phyloP scores from a whole-genome alignment of 257 asterid genomes.

The Cordia subcordata region DNA sequence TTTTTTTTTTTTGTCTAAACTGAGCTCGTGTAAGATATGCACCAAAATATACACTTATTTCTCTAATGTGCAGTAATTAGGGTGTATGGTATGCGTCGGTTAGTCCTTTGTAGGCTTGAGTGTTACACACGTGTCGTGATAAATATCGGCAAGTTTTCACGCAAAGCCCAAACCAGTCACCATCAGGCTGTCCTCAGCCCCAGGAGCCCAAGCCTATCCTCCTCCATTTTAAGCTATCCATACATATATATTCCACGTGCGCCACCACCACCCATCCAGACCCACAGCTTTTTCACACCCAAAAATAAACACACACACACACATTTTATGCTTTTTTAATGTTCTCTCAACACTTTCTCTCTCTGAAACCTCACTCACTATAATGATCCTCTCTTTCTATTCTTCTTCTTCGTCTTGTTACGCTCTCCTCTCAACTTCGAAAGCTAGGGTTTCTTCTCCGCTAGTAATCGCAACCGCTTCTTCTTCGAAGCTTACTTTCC shows the following conservation, averaged over 20 bases:
- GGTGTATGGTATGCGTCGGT: too few species aligned
- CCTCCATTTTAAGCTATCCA: too few species aligned
- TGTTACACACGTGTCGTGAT: too few species aligned
- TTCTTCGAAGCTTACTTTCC: slow-evolving; percentile 20
- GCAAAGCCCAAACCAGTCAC: too few species aligned
- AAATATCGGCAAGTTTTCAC: not conserved
- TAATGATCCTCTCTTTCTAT: slow-evolving; percentile 12
- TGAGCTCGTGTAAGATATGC: too few species aligned
- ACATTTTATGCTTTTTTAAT: slow-evolving; percentile 22
- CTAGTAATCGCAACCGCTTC: not conserved
- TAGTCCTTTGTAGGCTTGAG: too few species aligned
- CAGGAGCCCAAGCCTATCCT: too few species aligned
- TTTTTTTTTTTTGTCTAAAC: too few species aligned
- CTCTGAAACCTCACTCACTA: slow-evolving; percentile 4
- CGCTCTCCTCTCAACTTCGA: slow-evolving; percentile 23
- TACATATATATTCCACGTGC: slow-evolving; percentile 15
- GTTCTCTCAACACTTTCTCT: not conserved
- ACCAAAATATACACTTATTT: too few species aligned
- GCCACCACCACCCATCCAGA: not conserved
- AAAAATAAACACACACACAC: slow-evolving; percentile 9
- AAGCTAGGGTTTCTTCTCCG: slow-evolving; percentile 10
- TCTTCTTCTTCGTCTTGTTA: slow-evolving; percentile 14
- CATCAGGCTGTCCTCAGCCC: too few species aligned
- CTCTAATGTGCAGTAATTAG: too few species aligned
- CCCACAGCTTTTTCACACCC: not conserved